Evolutionary conservation across 1,284 basidiomycete genomes (phyloP), one percentile per base, ranked within the genome.

Genomic region (Ceratobasidium theobromae): DNA sequence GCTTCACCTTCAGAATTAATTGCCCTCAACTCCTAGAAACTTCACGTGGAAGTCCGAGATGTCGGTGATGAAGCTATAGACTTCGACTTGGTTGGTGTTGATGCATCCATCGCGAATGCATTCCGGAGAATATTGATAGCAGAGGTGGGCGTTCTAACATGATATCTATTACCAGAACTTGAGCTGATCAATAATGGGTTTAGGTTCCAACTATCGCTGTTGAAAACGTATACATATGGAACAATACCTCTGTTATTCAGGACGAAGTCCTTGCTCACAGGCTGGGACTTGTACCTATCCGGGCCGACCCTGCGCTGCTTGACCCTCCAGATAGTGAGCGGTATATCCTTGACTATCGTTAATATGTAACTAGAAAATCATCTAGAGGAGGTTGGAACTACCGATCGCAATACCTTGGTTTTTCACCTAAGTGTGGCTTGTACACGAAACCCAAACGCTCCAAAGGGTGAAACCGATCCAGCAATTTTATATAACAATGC

Each of bases 101-200:
- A 99, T 77, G 93, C 97, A 0, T 91, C 91, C 30, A 91, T 99
- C 60, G 95, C 97, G 27, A 99, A 99, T 76, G 94, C 96, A 0
- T 85, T 98, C 71, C 84, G 97, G 46, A 81, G 96, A 67, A 91
- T 96, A 65, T 81, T 98, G 74, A 92, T 99, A 58, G 91, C 97
- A 27, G 96, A 99, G 83, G 95, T 93, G 70, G 68, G 83, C 72
- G 23, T 32, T 12, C 30, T 30, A 11, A 33, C n/a, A 21, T 21
- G 28, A 28, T 16, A 23, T 35, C 35, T 18, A 16, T 12, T 53
- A 73, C 46, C 38, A 23, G 45, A 18, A 27, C 40, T 46, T 67
- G 32, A 14, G 14, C 12, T 11, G 25, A 3, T n/a, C 30, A 25
- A 49, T 71, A 45, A 70, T 58, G 0, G 41, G 40, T 14, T 5